phyloP scores from a whole-genome alignment of 805 yeast species.

The Myxozyma lipomycoides region DNA sequence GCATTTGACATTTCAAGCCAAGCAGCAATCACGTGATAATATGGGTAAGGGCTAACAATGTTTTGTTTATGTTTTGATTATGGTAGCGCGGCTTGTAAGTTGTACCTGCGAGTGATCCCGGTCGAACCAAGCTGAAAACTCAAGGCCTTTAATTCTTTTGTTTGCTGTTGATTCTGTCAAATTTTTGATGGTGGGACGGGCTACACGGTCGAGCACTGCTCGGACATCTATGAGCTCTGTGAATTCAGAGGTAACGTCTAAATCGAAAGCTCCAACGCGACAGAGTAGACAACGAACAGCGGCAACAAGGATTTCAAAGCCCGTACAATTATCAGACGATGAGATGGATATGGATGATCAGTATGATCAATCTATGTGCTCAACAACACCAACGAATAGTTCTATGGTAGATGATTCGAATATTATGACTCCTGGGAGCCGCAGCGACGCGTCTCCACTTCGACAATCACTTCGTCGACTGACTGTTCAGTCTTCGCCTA shows the following conservation, averaged over 20 bases:
- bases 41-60: neutral
- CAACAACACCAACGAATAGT: neutral
- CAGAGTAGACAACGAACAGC: neutral
- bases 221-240: neutral
- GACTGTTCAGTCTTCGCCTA: slow-evolving; percentile 2
- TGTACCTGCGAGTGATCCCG: too few species aligned
- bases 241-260: neutral
- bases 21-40: neutral
- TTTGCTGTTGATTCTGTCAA: too few species aligned
- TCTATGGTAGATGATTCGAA: neutral
- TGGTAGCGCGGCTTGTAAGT: neutral
- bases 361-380: too few species aligned
- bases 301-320: neutral
- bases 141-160: too few species aligned
- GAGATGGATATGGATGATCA: too few species aligned
- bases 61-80: neutral
- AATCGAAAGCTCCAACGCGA: neutral
- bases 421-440: neutral
- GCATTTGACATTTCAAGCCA: neutral
- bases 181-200: neutral
- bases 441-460: neutral
- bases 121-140: too few species aligned
- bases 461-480: slow-evolving; percentile 2
- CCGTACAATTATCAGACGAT: neutral
- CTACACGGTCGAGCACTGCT: neutral